phyloP scores from a whole-genome alignment of 306 rosid species.

The Lathyrus sativus region DNA sequence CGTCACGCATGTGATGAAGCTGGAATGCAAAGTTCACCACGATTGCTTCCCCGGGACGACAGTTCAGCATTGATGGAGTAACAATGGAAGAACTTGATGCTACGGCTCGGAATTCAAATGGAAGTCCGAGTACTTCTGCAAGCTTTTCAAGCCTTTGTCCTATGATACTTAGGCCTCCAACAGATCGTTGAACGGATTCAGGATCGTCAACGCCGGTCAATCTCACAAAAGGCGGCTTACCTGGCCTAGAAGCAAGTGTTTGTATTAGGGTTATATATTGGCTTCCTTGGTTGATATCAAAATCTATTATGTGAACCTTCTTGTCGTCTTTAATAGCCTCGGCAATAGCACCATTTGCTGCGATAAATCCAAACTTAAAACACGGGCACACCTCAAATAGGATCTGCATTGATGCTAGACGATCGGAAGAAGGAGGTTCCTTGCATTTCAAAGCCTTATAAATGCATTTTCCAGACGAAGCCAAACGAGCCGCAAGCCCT shows the following conservation, averaged over 20 bases:
- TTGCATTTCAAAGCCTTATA: conserved; percentile 85
- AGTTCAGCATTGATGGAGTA: conserved; percentile 69
- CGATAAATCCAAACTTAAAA: conserved; percentile 84
- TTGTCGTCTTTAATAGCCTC: conserved; percentile 79
- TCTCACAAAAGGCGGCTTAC: conserved; percentile 66
- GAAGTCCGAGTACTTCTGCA: conserved; percentile 65
- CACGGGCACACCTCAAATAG: conserved; percentile 96
- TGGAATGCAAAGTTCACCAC: conserved; percentile 85
- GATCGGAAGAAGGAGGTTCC: conserved; percentile 89
- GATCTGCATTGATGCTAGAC: conserved; percentile 95
- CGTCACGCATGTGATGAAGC: conserved; percentile 97
- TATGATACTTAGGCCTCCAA: conserved; percentile 77
- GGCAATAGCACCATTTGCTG: conserved; percentile 79
- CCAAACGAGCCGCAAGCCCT: conserved; percentile 90
- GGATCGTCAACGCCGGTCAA: conserved; percentile 91
- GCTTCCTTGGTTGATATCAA: conserved; percentile 89
- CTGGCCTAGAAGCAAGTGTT: conserved; percentile 61
- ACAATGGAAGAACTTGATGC: conserved; percentile 63
- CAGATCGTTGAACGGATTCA: conserved; percentile 80
- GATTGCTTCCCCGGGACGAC: conserved; percentile 78
- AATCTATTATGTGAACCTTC: conserved; percentile 78
- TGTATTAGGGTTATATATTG: conserved; percentile 85
- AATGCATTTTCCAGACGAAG: conserved; percentile 68
- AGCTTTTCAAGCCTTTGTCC: conserved; percentile 86
- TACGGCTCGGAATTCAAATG: conserved; percentile 78